A percentile compares a stretch with the other conserved stretches of the same genome.
Evolutionary conservation across 2,329 filamentous ascomycete species (phyloP).

Genomic region (Neocatenulostroma microsporum): DNA sequence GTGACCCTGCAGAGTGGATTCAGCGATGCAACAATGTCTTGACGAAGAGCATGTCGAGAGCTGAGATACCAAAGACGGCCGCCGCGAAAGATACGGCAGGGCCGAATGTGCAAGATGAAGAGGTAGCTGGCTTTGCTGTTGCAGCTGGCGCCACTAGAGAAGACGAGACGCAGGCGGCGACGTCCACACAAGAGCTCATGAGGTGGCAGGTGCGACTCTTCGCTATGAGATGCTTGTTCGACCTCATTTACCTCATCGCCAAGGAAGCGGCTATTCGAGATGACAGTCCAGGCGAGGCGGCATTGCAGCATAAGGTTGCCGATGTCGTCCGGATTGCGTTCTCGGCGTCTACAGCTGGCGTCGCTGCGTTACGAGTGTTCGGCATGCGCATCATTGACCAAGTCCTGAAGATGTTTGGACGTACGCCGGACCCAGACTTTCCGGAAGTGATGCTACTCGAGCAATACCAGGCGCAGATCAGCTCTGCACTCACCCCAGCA

Average conservation of each 20-base stretch:
- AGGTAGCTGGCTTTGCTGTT: conserved; percentile 91
- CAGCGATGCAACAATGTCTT: conserved; percentile 80
- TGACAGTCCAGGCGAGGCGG: conserved; percentile 67
- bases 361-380: conserved; percentile 81
- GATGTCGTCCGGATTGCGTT: conserved; percentile 97
- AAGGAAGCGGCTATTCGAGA: conserved; percentile 73
- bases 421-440: conserved; percentile 91
- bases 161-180: conserved; percentile 32
- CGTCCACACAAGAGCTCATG: conserved; percentile 68
- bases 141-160: conserved; percentile 51
- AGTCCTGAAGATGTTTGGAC: conserved; percentile 91
- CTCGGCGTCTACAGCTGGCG: conserved; percentile 88
- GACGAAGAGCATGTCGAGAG: conserved; percentile 71
- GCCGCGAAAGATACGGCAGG: conserved; percentile 41
- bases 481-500: conserved; percentile 88
- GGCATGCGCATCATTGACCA: conserved; percentile 91
- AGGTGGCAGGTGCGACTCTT: conserved; percentile 95
- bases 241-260: conserved; percentile 69
- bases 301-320: conserved; percentile 73
- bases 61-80: conserved; percentile 43
- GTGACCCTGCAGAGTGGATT: conserved; percentile 77
- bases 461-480: conserved; percentile 97
- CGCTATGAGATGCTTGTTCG: conserved; percentile 79
- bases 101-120: conserved; percentile 87
- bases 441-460: conserved; percentile 93